Evolutionary conservation across 1,139 yeast genomes (phyloP).

Genomic region (Saccharomyces hybrid): DNA sequence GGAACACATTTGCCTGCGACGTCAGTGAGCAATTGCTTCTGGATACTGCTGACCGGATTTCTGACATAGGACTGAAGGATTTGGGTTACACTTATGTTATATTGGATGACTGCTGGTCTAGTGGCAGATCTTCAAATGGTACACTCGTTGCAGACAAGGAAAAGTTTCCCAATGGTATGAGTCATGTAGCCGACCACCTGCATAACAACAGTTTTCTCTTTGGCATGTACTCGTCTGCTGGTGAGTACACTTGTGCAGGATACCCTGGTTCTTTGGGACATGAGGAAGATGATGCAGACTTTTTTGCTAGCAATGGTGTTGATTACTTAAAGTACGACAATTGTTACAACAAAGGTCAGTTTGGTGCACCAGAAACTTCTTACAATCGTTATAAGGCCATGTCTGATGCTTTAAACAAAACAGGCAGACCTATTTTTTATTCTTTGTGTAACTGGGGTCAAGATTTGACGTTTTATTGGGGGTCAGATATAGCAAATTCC

Average conservation of each 20-base stretch:
- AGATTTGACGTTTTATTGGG: conserved; percentile 30
- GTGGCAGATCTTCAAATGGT: conserved; percentile 14
- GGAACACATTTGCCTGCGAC: conserved; percentile 30
- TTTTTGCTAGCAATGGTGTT: conserved; percentile 29
- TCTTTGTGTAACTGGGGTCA: conserved; percentile 33
- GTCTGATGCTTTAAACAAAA: conserved; percentile 27
- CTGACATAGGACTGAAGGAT: conserved; percentile 23
- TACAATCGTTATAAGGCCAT: conserved; percentile 26
- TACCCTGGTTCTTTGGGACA: conserved; percentile 29
- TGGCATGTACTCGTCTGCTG: conserved; percentile 33
- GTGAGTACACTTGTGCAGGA: conserved; percentile 29
- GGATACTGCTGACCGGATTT: conserved; percentile 21
- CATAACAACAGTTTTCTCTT: conserved; percentile 27
- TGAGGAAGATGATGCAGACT: conserved; percentile 28
- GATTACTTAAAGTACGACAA: conserved; percentile 33
- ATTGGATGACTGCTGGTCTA: conserved; percentile 31
- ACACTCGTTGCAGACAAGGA: conserved; percentile 15
- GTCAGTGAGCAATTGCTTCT: conserved; percentile 24
- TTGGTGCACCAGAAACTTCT: conserved; percentile 23
- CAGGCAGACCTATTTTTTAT: conserved; percentile 30
- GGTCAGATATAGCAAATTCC: conserved; percentile 26
- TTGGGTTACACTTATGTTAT: conserved; percentile 29
- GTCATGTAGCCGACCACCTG: conserved; percentile 20
- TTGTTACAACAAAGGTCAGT: conserved; percentile 28
- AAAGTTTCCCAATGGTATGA: conserved; percentile 31